Percentiles rank a stretch among this genome's conserved stretches.
These are phyloP conservation scores for Boletus bicolor DNA, from an alignment of 768 basidiomycete species.

Conservation along the genomic window DNA sequence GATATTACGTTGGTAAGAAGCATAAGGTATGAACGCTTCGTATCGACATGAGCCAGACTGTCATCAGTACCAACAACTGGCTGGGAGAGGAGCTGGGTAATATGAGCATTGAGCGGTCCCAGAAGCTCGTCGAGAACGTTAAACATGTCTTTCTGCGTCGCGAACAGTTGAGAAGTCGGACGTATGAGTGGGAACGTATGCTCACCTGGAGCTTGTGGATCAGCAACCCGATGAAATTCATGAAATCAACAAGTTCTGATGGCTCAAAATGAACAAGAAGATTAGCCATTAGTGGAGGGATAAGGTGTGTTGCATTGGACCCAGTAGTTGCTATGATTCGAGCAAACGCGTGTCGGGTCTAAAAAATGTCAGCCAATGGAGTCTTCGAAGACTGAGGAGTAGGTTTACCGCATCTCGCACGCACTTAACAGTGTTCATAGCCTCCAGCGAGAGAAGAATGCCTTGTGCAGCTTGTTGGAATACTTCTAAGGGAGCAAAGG, in stretches of 20 bases:
- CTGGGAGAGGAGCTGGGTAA: slow-evolving; percentile 73
- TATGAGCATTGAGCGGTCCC: slow-evolving; percentile 80
- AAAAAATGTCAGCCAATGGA: slow-evolving; percentile 10
- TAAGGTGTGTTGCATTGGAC: slow-evolving; percentile 78
- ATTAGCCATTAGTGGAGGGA: slow-evolving; percentile 85
- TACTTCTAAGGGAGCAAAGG: slow-evolving; percentile 68
- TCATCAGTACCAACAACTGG: slow-evolving; percentile 89
- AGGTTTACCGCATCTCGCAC: slow-evolving; percentile 86
- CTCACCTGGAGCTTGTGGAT: slow-evolving; percentile 87
- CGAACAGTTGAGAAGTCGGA: not conserved
- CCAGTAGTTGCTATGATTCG: slow-evolving; percentile 90
- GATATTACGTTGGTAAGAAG: slow-evolving; percentile 80
- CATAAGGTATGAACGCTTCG: slow-evolving; percentile 84
- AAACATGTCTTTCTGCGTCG: slow-evolving; percentile 71
- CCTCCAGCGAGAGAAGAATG: slow-evolving; percentile 81
- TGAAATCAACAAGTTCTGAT: slow-evolving; percentile 89
- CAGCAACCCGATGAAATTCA: slow-evolving; percentile 89
- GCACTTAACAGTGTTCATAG: slow-evolving; percentile 81
- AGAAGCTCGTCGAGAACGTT: slow-evolving; percentile 88
- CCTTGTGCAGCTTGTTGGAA: slow-evolving; percentile 86
- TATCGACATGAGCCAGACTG: slow-evolving; percentile 68
- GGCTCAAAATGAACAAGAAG: slow-evolving; percentile 92
- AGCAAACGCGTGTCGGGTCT: slow-evolving; percentile 94
- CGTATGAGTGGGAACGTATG: not conserved
- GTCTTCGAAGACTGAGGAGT: not conserved